Conservation (phyloP, 2,329 filamentous ascomycete genomes). For the Mycogone perniciosa region DNA sequence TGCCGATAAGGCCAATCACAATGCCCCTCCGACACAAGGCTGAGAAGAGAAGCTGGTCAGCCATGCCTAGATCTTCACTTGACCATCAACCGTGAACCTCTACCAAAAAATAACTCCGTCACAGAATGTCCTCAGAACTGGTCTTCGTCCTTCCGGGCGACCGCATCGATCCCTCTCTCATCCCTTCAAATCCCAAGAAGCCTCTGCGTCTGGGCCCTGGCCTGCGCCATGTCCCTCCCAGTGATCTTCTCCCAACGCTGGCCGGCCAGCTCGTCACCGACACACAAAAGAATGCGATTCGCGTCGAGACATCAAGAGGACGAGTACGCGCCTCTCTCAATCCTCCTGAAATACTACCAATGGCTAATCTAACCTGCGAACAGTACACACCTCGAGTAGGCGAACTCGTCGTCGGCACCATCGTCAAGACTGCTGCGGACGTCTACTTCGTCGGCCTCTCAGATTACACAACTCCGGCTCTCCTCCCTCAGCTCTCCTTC, state of each 20-base stretch:
- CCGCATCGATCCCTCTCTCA: slow-evolving; percentile 54
- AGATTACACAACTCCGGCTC: slow-evolving; percentile 54
- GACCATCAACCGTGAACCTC: background rate
- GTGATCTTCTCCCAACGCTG: slow-evolving; percentile 62
- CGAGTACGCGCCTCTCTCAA: slow-evolving; percentile 44
- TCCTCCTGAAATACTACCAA: background rate
- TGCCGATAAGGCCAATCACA: slow-evolving; percentile 4
- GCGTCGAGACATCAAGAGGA: slow-evolving; percentile 65
- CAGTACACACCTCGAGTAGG: slow-evolving; percentile 74
- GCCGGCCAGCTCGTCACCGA: slow-evolving; percentile 63
- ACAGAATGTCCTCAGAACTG: slow-evolving; percentile 49
- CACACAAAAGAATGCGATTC: slow-evolving; percentile 67
- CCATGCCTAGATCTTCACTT: background rate
- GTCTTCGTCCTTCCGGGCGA: slow-evolving; percentile 78
- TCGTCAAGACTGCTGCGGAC: slow-evolving; percentile 70
- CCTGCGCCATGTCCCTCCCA: slow-evolving; percentile 73
- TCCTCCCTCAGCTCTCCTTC: slow-evolving; percentile 84
- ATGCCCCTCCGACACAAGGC: slow-evolving; percentile 7
- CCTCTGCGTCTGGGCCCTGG: slow-evolving; percentile 79
- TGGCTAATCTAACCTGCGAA: slow-evolving; percentile 22
- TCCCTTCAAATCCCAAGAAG: slow-evolving; percentile 62
- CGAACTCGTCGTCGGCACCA: slow-evolving; percentile 83
- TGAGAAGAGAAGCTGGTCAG: background rate
- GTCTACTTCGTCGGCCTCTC: slow-evolving; percentile 75
- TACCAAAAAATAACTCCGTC: background rate